Evolutionary conservation across 148 eudicot species (phyloP), one percentile per base, ranked within the genome.

Genomic region (Chenopodium album): DNA sequence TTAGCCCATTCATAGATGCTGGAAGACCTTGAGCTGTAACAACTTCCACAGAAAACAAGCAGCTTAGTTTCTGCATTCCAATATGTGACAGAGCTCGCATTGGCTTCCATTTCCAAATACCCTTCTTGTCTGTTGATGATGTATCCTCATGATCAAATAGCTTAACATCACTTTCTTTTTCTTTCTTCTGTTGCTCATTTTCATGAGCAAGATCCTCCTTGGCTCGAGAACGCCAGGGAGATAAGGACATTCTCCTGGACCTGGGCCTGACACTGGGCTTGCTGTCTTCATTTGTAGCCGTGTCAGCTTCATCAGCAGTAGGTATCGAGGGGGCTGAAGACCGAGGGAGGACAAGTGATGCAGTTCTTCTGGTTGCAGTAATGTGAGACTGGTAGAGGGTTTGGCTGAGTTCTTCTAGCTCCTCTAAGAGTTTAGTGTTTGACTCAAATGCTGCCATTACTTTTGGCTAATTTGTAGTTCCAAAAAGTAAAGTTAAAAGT

Each of bases 41-140:
- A 17, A 94, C 97, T 83, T 96, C 99, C 7, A 96, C 92, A 22
- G 99, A 94, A 79, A 96, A 92, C 83, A 96, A 88, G 77, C 98
- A 94, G 78, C 95, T 92, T 81, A 92, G 80, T 83, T 96, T 96
- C 85, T 96, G 99, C 97, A 89, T 96, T 14, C 89, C 87, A 23
- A 96, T 96, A 78, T 91, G 99, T 7, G 97, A 74, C 7, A 96
- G 88, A 9, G 97, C 99, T 54, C 98, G 81, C 46, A 96, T 91
- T 19, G 99, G 99, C 85, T 96, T 94, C 99, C 99, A 96, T 56
- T 88, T 92, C 99, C 98, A 96, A 1, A 96, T 85, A 10, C 98
- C 98, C 83, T 90, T 92, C 86, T 95, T 95, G 13, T 87, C 90
- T 1, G 81, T 73, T 0, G 88, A 73, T 26, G 85, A 3, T 0